Evolutionary conservation across 306 rosid species (phyloP).

Genomic region (Quercus alba): DNA sequence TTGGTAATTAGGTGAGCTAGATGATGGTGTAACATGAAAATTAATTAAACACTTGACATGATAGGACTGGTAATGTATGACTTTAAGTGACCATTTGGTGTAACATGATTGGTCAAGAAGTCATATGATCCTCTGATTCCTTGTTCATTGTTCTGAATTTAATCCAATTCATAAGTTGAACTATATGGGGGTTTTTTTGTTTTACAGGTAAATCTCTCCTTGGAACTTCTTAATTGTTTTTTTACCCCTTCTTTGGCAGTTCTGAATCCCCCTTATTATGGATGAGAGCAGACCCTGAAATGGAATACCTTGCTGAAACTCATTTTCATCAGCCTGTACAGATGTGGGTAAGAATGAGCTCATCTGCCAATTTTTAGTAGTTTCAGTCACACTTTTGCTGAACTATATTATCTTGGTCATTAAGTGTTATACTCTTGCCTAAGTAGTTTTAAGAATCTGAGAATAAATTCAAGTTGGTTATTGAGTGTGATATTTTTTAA

Average conservation of each 20-base stretch:
- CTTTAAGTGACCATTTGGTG: background rate
- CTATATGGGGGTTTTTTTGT: background rate
- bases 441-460: background rate
- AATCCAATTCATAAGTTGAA: background rate
- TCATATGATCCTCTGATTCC: background rate
- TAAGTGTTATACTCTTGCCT: background rate
- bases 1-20: background rate
- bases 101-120: background rate
- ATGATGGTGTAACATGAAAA: background rate
- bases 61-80: background rate
- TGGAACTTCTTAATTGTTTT: conserved; percentile 10
- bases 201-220: background rate
- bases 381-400: background rate
- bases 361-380: background rate
- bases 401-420: background rate
- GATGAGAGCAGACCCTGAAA: conserved; percentile 98
- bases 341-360: conserved; percentile 93
- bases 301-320: conserved; percentile 95
- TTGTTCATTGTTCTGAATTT: background rate
- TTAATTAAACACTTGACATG: background rate
- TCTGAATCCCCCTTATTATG: conserved; percentile 89
- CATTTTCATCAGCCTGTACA: conserved; percentile 91
- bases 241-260: conserved; percentile 33
- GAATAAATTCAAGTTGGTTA: too few species aligned
- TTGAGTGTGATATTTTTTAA: background rate